Evolutionary conservation across 345 rosid genomes (phyloP), one percentile per base, ranked within the genome.

Genomic region (Lepidium sativum): DNA sequence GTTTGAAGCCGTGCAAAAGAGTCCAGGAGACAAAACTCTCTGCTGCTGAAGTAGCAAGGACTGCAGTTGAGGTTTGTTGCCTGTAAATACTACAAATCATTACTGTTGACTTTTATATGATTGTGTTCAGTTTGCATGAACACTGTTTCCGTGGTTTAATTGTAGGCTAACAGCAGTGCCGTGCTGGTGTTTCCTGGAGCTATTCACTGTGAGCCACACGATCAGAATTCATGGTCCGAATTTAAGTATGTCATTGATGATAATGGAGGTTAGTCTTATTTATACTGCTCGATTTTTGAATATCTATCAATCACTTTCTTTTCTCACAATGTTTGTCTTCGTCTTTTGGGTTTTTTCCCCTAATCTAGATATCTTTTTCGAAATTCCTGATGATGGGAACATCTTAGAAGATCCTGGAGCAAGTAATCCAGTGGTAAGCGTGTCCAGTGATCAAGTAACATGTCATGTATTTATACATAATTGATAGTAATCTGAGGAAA

Each of bases 381-480:
- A 89, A 66, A 83, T 89, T 77, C 83, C 74, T 35, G 96, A 92
- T 54, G 80, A 82, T 34, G 80, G 64, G 71, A 92, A 89, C 75
- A 82, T 92, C 75, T 70, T 92, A 74, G 80, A 80, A 80, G 97
- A 89, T 78, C 94, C 71, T 57, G 89, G 86, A 78, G 95, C 96
- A 52, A 87, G 80, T 69, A 92, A 83, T 70, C 97, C 91, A 43
- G 97, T 92, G 87, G 98, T 92, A 77, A 81, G 89, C n/a, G 52
- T 66, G 62, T 50, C 27, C 27, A 61, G 71, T 82, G 42, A 63
- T 53, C 74, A 41, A 60, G 48, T 51, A 25, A 21, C 42, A 61
- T 44, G 25, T 49, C 65, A 18, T 35, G 21, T 25, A 65, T 45
- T 33, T 45, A 37, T 23, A 34, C 48, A 43, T 43, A 33, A 2